These are phyloP conservation scores for Pseudocercospora cruenta DNA, from an alignment of 2,329 filamentous ascomycete species.

Conservation along the genomic window DNA sequence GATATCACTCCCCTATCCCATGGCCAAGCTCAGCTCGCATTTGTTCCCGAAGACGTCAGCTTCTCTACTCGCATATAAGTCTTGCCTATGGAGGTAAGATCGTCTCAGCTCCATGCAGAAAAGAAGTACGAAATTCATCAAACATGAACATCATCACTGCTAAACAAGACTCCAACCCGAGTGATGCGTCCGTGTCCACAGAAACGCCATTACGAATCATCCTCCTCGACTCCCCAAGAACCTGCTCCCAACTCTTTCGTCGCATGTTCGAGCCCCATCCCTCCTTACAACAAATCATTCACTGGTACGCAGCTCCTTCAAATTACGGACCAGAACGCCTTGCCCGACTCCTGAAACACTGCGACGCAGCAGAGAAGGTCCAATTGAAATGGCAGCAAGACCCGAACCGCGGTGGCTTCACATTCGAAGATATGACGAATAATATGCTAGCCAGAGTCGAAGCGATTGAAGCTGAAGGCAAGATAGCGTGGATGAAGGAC, in stretches of 20 bases:
- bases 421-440: background rate
- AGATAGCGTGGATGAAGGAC: background rate
- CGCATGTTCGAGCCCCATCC: background rate
- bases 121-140: no score
- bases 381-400: background rate
- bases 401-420: background rate
- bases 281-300: background rate
- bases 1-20: no score
- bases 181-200: no score
- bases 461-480: background rate
- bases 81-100: no score
- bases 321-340: background rate
- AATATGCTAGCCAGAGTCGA: background rate
- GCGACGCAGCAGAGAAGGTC: background rate
- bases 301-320: background rate
- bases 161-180: no score
- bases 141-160: background rate
- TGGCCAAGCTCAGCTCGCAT: background rate
- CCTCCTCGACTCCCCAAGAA: background rate
- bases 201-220: background rate
- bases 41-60: background rate
- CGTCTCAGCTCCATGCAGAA: no score
- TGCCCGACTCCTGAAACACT: background rate
- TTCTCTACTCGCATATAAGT: no score
- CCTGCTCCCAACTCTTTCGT: background rate